Evolutionary conservation across 192 early-diverging fungal genomes (phyloP).

Genomic region (Dissophora ornata): DNA sequence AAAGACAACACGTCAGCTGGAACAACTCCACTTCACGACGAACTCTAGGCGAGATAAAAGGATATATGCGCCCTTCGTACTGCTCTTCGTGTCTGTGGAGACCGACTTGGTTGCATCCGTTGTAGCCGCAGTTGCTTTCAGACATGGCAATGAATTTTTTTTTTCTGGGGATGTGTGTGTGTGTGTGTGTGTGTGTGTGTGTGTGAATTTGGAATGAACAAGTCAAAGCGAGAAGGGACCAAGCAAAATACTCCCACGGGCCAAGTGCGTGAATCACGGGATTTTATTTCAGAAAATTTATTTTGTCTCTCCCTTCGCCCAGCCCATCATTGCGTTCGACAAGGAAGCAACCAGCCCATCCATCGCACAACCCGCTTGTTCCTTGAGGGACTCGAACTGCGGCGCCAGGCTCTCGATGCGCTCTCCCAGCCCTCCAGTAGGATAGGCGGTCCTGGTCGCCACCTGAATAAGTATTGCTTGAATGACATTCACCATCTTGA

Average conservation of each 20-base stretch:
- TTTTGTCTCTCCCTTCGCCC: constrained; percentile 45
- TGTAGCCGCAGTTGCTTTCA: constrained; percentile 10
- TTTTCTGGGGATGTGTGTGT: not conserved
- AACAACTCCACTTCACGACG: no score
- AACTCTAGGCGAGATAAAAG: not conserved
- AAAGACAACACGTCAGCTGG: no score
- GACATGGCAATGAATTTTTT: constrained; percentile 5
- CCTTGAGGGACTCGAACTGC: constrained; percentile 30
- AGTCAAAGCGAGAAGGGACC: not conserved
- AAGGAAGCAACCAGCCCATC: constrained; percentile 25
- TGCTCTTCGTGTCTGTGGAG: constrained; percentile 53
- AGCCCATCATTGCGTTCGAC: constrained; percentile 46
- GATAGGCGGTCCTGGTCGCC: not conserved
- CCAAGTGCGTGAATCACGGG: not conserved
- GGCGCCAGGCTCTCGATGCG: constrained; percentile 16
- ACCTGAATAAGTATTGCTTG: constrained; percentile 1
- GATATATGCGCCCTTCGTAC: constrained; percentile 11
- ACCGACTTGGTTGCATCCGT: constrained; percentile 45
- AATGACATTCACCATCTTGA: constrained; percentile 7
- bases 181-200: not conserved
- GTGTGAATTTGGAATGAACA: constrained; percentile 1
- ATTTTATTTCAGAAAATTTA: not conserved
- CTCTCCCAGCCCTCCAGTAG: constrained; percentile 25
- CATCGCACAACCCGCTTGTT: constrained; percentile 9
- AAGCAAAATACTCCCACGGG: not conserved